phyloP scores from a whole-genome alignment of 164 flowering plant genomes.

The Berberis vulgaris region DNA sequence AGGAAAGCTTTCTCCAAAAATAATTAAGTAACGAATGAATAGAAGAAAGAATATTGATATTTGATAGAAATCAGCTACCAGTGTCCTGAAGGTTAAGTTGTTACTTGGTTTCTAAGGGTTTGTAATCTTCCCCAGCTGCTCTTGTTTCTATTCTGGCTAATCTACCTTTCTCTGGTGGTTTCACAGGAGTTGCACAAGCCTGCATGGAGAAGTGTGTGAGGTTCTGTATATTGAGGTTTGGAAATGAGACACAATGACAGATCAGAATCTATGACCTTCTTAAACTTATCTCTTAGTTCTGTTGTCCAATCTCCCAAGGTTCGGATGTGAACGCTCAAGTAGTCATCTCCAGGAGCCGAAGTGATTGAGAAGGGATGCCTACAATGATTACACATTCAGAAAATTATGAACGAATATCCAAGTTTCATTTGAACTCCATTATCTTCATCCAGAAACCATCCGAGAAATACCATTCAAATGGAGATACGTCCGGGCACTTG shows the following conservation, averaged over 20 bases:
- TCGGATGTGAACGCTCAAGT: too few relatives aligned
- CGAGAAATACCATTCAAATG: conserved; percentile 69
- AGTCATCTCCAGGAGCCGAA: too few relatives aligned
- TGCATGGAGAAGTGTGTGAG: too few relatives aligned
- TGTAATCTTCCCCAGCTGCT: conserved; percentile 26
- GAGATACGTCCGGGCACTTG: conserved; percentile 77
- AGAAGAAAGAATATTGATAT: not conserved
- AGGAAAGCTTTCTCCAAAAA: conserved; percentile 46
- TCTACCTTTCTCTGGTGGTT: conserved; percentile 26
- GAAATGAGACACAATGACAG: conserved; percentile 6
- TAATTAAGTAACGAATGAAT: not conserved
- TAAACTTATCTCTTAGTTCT: conserved; percentile 49
- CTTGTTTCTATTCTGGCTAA: conserved; percentile 58
- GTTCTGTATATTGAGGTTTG: conserved; percentile 1
- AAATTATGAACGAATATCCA: not conserved
- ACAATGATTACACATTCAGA: not conserved
- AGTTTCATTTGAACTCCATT: not conserved
- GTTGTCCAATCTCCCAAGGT: conserved; percentile 38
- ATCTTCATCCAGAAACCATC: not conserved
- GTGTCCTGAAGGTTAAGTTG: too few relatives aligned
- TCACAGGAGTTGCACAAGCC: conserved; percentile 46
- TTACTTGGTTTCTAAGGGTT: conserved; percentile 28
- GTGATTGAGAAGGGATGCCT: conserved; percentile 44
- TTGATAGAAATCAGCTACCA: not conserved
- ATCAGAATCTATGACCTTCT: conserved; percentile 44